Evolutionary conservation across 2,329 filamentous ascomycete species (phyloP), one percentile per base, ranked within the genome.

Genomic region (Colletotrichum karsti): DNA sequence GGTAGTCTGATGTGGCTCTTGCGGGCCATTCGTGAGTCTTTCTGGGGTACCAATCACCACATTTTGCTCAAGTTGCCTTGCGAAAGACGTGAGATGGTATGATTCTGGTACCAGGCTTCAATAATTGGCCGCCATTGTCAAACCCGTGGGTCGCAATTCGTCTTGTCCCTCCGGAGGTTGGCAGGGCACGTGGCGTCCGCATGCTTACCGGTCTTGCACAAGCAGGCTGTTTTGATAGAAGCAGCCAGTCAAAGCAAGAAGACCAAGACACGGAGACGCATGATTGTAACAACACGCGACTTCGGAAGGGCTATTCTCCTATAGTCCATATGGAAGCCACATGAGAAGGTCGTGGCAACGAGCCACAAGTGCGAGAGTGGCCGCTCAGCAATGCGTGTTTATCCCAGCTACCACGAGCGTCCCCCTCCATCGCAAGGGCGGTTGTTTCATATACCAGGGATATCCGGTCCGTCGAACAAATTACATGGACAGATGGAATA

Each of bases 41-140:
- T 37, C 44, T 46, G 7, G 35, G 41, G n/a, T 28, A 15, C 24
- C 56, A 60, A 12, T 62, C 67, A 63, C 50, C 35, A 48, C 69
- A 53, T 63, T 8, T 41, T 39, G 62, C 58, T 64, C 55, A 48
- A 54, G 28, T 51, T 51, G 48, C 54, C 59, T 67, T 54, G 15
- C 6, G n/a, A 12, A 28, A 33, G 39, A 22, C 15, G 28, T 39
- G 3, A 48, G 55, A 66, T 66, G 59, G 55, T 59, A 68, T 61
- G 55, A 57, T 56, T 51, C 20, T 8, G 26, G 44, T 55, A 39
- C 41, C 58, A 59, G 63, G 54, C 58, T 66, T 67, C 58, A 71
- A 71, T 74, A 69, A 70, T 71, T 73, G 69, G 51, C 69, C 69
- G 73, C 72, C 73, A 72, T 68, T 70, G 72, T 73, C 65, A 70